Evolutionary conservation across 176 grass and related monocot species (phyloP), one percentile per base, ranked within the genome.

Genomic region (Oryza brachyantha): DNA sequence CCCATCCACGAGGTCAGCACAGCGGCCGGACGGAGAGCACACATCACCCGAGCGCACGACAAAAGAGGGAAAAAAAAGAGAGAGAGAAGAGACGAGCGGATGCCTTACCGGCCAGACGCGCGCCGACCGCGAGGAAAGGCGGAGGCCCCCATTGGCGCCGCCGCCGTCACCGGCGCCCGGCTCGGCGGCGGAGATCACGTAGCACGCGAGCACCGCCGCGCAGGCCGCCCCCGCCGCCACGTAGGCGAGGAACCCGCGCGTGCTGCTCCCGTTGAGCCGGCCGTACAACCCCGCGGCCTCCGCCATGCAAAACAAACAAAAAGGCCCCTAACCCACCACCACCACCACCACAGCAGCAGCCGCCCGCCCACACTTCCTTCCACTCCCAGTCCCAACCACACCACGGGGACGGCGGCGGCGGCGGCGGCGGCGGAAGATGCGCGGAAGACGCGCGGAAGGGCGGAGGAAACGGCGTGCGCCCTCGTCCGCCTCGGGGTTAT

Each of bases 71-170:
- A 0, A 2, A 40, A 40, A 54, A 54, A 3, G 52, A 57, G 8
- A 24, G 76, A 40, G n/a, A 54, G 11, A n/a, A 57, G 8, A 24
- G 76, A 70, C 52, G 28, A 43, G 77, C 68, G 29, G 52, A 29
- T 29, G 64, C 82, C 93, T 91, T 84, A 97, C 93, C 17, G 93
- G 93, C 93, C 93, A 97, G 81, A 93, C 90, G 86, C 79, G 88
- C 16, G 74, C 0, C 1, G 71, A 84, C 13, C 64, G 66, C 3
- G 85, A 90, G 41, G 86, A 60, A 16, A 85, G 72, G 77, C 66
- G 66, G 48, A 76, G 74, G 25, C 25, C 27, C 13, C 1, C 16
- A 13, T 0, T 5, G 45, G 16, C 12, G 26, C 35, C 86, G 5
- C 11, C 8, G 1, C 8, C 22, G 32, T 10, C 52, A n/a, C 52